These are phyloP conservation scores for Ustanciosporium gigantosporum DNA, from an alignment of 1,284 basidiomycete species.

Conservation along the genomic window DNA sequence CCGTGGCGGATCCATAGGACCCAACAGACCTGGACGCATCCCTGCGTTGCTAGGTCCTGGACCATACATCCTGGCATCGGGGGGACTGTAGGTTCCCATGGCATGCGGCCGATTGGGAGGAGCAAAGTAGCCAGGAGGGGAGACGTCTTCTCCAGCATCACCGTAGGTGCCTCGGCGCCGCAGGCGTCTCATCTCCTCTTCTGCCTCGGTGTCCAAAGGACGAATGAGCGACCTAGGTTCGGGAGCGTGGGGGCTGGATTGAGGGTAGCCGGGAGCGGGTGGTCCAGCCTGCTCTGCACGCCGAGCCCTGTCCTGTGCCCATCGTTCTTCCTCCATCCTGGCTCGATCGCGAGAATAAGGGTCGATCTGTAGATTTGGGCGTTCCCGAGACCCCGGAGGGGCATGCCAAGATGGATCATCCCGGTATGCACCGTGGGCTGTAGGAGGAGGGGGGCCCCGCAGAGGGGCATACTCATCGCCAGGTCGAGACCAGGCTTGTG, in stretches of 20 bases:
- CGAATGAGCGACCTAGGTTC: neutral
- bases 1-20: slow-evolving; percentile 19
- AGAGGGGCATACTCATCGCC: neutral
- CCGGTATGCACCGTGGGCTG: neutral
- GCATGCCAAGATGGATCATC: neutral
- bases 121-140: slow-evolving; percentile 8
- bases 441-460: neutral
- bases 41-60: slow-evolving; percentile 4
- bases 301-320: neutral
- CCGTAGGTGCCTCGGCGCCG: slow-evolving; percentile 11
- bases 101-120: slow-evolving; percentile 10
- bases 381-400: neutral
- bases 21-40: slow-evolving; percentile 14
- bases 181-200: neutral
- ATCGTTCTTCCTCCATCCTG: neutral
- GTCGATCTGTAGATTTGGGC: neutral
- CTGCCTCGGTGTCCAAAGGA: neutral
- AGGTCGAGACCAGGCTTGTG: neutral
- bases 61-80: slow-evolving; percentile 15
- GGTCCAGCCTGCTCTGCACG: neutral
- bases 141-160: slow-evolving; percentile 10
- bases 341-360: neutral
- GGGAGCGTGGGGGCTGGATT: neutral
- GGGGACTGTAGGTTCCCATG: slow-evolving; percentile 18
- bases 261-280: neutral